Evolutionary conservation across 2,329 filamentous ascomycete genomes (phyloP).

Genomic region (Spiromastix sp.): DNA sequence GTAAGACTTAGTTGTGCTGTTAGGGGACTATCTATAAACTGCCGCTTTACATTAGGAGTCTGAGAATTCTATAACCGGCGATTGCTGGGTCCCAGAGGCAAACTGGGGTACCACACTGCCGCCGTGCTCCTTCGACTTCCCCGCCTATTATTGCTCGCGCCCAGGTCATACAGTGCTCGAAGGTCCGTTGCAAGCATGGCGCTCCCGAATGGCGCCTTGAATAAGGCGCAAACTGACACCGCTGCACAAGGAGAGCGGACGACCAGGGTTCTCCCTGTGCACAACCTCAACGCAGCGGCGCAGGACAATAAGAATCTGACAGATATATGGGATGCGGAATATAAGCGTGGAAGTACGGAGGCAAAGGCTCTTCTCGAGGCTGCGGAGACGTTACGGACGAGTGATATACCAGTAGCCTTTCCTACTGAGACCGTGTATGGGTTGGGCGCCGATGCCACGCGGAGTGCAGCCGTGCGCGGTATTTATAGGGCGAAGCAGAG

Average conservation of each 20-base stretch:
- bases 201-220: conserved; percentile 2
- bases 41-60: too few species aligned
- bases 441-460: conserved; percentile 88
- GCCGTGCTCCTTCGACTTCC: too few species aligned
- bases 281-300: conserved; percentile 24
- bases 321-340: conserved; percentile 30
- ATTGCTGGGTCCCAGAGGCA: too few species aligned
- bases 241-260: background rate
- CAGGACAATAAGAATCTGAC: conserved; percentile 23
- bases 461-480: conserved; percentile 71
- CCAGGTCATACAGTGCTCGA: background rate
- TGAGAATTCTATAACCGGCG: too few species aligned
- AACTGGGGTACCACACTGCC: too few species aligned
- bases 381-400: conserved; percentile 53
- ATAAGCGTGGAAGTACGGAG: conserved; percentile 31
- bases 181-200: background rate
- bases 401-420: conserved; percentile 75
- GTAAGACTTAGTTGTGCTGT: too few species aligned
- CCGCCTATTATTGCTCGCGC: conserved; percentile 4
- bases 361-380: conserved; percentile 50
- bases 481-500: conserved; percentile 87
- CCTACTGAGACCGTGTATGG: conserved; percentile 98
- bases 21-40: too few species aligned
- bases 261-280: conserved; percentile 29
- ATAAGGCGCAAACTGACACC: background rate